Percentiles rank a stretch among this genome's conserved stretches.
These are phyloP conservation scores for Aspergillus transmontanensis DNA, from an alignment of 2,329 filamentous ascomycete species.

Conservation along the genomic window DNA sequence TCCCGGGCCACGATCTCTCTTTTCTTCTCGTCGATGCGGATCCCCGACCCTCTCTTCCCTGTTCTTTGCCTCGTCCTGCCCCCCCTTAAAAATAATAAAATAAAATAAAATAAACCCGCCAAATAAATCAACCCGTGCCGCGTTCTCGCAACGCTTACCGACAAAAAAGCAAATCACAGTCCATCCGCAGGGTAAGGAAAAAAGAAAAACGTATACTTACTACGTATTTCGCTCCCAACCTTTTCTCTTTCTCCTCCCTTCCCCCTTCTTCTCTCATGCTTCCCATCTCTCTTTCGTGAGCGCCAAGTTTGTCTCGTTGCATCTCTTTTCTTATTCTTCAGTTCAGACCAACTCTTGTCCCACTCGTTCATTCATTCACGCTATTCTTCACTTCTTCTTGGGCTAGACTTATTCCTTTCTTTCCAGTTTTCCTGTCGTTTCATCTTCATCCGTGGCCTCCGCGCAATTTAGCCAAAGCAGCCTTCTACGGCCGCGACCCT, in stretches of 20 bases:
- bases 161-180: neutral
- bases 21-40: constrained; percentile 12
- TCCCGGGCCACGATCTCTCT: constrained; percentile 17
- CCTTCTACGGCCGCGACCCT: constrained; percentile 49
- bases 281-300: constrained; percentile 8
- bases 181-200: constrained; percentile 1
- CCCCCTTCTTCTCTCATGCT: constrained; percentile 8
- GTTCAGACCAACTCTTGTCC: constrained; percentile 28
- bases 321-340: constrained; percentile 8
- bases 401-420: constrained; percentile 15
- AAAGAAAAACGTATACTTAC: constrained; percentile 8
- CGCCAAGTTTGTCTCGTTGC: neutral
- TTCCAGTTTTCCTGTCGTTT: constrained; percentile 21
- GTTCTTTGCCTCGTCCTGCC: constrained; percentile 5
- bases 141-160: constrained; percentile 4
- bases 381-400: constrained; percentile 20
- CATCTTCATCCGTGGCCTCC: constrained; percentile 43
- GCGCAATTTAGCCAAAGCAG: constrained; percentile 46
- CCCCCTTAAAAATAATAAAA: neutral
- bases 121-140: constrained; percentile 1
- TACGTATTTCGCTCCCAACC: constrained; percentile 10
- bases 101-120: neutral
- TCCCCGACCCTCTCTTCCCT: constrained; percentile 15
- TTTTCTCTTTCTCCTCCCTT: constrained; percentile 4
- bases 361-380: constrained; percentile 26